Conservation (phyloP, 805 yeast genomes). For the Candida ficus region DNA sequence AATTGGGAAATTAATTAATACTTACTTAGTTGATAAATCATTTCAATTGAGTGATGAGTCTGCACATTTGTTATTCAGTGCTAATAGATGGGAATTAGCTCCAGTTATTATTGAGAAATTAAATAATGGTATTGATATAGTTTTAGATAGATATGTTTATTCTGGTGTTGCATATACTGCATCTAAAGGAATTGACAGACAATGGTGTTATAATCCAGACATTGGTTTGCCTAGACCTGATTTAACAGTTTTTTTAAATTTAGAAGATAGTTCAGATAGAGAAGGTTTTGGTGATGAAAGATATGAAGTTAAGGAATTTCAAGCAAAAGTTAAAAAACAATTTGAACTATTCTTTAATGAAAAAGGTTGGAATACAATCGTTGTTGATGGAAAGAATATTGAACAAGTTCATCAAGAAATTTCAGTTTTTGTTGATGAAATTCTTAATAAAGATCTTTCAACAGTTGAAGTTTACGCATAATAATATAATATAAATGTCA, state of each 20-base stretch:
- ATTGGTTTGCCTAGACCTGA: slow-evolving; percentile 86
- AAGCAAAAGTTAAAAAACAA: slow-evolving; percentile 56
- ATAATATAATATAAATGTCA: neutral
- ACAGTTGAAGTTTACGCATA: neutral
- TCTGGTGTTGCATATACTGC: slow-evolving; percentile 91
- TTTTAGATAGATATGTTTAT: slow-evolving; percentile 84
- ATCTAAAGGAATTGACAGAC: slow-evolving; percentile 68
- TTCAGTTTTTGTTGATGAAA: slow-evolving; percentile 30
- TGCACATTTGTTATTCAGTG: slow-evolving; percentile 82
- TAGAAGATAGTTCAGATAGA: slow-evolving; percentile 44
- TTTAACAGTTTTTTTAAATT: slow-evolving; percentile 67
- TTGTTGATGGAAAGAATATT: slow-evolving; percentile 55
- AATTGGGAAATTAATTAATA: slow-evolving; percentile 74
- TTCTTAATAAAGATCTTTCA: neutral
- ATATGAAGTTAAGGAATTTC: slow-evolving; percentile 75
- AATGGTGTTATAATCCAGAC: slow-evolving; percentile 84
- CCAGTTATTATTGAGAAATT: slow-evolving; percentile 41
- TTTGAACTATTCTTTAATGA: slow-evolving; percentile 46
- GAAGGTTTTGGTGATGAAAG: slow-evolving; percentile 93
- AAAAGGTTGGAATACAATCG: slow-evolving; percentile 40
- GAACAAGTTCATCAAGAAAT: slow-evolving; percentile 48
- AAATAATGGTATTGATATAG: slow-evolving; percentile 48
- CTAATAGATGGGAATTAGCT: slow-evolving; percentile 89
- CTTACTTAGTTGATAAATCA: slow-evolving; percentile 51
- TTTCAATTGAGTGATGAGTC: slow-evolving; percentile 65